Evolutionary conservation across 1,139 yeast genomes (phyloP).

Genomic region (Hemisphaericaspora xylofermentans): DNA sequence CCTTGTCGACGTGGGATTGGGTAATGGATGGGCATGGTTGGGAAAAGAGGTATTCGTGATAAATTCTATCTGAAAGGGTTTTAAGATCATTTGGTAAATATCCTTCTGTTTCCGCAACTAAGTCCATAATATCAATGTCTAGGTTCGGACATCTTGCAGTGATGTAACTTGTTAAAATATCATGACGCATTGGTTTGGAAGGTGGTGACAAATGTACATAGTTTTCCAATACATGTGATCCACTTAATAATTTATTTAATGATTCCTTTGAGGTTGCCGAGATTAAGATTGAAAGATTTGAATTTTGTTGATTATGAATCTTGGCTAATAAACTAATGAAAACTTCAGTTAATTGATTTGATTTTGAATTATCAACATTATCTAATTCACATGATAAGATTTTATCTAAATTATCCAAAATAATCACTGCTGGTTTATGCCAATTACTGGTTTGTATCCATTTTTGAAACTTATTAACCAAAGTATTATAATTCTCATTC

Average conservation of each 20-base stretch:
- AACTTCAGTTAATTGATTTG: slow-evolving; percentile 57
- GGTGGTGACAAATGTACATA: slow-evolving; percentile 67
- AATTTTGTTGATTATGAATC: slow-evolving; percentile 37
- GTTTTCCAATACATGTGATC: slow-evolving; percentile 71
- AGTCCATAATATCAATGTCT: slow-evolving; percentile 65
- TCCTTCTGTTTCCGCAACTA: slow-evolving; percentile 84
- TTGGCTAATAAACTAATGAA: slow-evolving; percentile 39
- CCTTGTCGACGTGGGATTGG: slow-evolving; percentile 48
- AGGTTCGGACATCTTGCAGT: slow-evolving; percentile 27
- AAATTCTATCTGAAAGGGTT: slow-evolving; percentile 69
- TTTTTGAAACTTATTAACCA: slow-evolving; percentile 19
- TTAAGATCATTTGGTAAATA: slow-evolving; percentile 82
- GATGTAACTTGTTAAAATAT: slow-evolving; percentile 38
- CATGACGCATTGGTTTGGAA: slow-evolving; percentile 57
- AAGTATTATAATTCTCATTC: slow-evolving; percentile 50
- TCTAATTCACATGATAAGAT: slow-evolving; percentile 73
- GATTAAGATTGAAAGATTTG: slow-evolving; percentile 54
- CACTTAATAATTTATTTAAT: slow-evolving; percentile 59
- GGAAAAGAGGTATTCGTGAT: slow-evolving; percentile 58
- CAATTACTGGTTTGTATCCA: slow-evolving; percentile 67
- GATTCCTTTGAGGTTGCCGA: slow-evolving; percentile 66
- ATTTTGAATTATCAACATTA: slow-evolving; percentile 59
- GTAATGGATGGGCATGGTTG: slow-evolving; percentile 15
- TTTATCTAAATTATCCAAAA: slow-evolving; percentile 81
- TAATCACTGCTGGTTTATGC: slow-evolving; percentile 74